Conservation (phyloP, 2,329 filamentous ascomycete species). For the Penicillium sp. region DNA sequence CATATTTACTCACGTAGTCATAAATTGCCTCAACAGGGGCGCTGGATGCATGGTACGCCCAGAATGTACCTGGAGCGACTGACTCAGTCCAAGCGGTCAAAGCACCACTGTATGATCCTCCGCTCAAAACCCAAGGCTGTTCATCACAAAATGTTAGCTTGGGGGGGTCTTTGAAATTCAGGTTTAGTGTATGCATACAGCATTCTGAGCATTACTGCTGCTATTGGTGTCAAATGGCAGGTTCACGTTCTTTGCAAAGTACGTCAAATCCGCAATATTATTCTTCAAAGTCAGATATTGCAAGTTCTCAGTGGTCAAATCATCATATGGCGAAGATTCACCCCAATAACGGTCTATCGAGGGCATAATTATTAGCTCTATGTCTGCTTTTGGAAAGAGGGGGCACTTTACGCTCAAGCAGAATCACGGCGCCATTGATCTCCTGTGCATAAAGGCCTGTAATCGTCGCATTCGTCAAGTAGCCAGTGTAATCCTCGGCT, state of each 20-base stretch:
- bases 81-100: constrained; percentile 58
- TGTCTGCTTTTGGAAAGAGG: neutral
- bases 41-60: constrained; percentile 60
- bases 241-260: constrained; percentile 55
- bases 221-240: constrained; percentile 55
- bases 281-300: constrained; percentile 57
- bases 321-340: constrained; percentile 52
- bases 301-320: constrained; percentile 54
- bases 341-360: constrained; percentile 58
- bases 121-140: constrained; percentile 57
- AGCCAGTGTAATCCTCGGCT: constrained; percentile 49
- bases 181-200: constrained; percentile 29
- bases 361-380: neutral
- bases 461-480: constrained; percentile 52
- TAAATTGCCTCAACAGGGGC: constrained; percentile 57
- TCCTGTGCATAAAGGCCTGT: constrained; percentile 54
- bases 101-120: constrained; percentile 59
- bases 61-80: constrained; percentile 56
- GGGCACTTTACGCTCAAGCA: constrained; percentile 52
- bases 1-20: constrained; percentile 44
- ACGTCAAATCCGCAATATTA: constrained; percentile 53
- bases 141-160: neutral
- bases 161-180: neutral
- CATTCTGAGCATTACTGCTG: constrained; percentile 51
- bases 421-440: constrained; percentile 54